Base-by-base conservation (phyloP, 257 asterid genomes). In the Anisodus tanguticus region DNA sequence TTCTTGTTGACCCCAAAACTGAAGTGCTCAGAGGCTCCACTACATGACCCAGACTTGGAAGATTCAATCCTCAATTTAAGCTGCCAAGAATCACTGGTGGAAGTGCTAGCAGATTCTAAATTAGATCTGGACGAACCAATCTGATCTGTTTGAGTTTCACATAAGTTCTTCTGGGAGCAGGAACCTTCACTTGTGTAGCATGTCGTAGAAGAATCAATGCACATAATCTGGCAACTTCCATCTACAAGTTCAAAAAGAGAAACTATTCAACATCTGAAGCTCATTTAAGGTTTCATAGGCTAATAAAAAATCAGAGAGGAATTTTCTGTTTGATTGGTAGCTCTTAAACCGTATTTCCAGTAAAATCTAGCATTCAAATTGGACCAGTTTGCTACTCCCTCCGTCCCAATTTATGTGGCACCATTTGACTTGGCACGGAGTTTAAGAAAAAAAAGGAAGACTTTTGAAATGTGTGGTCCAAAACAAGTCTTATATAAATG, bases 31-130 rank as follows among this genome's bases (percentile, higher is more conserved):
- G 89, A 91, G 85, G 91, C 81, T 86, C 91, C 93, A 84, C 91
- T 89, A 84, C 97, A 88, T 59, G 92, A 90, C 58, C 90, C 94
- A 66, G 89, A 82, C 35, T 88, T 79, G 55, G 93, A 91, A 83
- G 92, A 91, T 80, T 90, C 92, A 16, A 89, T 87, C 89, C 95
- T 90, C 92, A 84, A 83, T 88, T 88, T 94, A 79, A 90, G 88
- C 83, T 87, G 81, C 84, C 89, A 88, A 81, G 92, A 88, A 84
- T 94, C 94, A 37, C 85, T 72, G 47, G 17, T 7, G 82, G 87
- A 83, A 22, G 86, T 83, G 79, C 82, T 86, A 79, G 83, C 58
- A 51, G 88, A 82, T 80, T 87, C 90, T 58, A 87, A 88, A 85
- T 79, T 87, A 85, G 89, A 87, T 79, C 79, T 83, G 67, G 83